These are phyloP conservation scores for Cladosporium austrohemisphaericum DNA, from an alignment of 2,329 filamentous ascomycete genomes.

Conservation along the genomic window DNA sequence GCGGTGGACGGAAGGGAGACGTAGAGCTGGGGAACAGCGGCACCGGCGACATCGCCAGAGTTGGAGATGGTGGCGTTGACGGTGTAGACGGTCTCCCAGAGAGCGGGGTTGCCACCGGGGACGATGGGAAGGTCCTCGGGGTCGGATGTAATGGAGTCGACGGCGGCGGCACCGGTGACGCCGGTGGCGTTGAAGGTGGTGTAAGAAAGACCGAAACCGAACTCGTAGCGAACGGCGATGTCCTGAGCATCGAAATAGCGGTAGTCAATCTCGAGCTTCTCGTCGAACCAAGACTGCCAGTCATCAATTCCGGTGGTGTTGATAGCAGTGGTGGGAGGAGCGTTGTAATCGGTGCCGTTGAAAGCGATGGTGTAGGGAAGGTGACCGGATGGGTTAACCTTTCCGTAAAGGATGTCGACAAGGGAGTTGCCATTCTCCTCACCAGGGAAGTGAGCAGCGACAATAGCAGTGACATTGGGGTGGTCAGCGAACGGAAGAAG, in stretches of 20 bases:
- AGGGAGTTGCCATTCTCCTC: constrained; percentile 40
- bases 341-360: constrained; percentile 20
- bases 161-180: constrained; percentile 31
- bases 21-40: constrained; percentile 55
- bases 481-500: constrained; percentile 41
- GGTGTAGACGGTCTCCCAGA: constrained; percentile 54
- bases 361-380: constrained; percentile 47
- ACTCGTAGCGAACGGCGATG: constrained; percentile 72
- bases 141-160: constrained; percentile 28
- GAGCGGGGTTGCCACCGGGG: constrained; percentile 37
- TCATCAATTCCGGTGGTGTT: constrained; percentile 13
- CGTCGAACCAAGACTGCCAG: constrained; percentile 69
- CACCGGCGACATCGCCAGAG: constrained; percentile 47
- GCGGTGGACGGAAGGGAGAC: constrained; percentile 42
- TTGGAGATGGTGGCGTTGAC: constrained; percentile 51
- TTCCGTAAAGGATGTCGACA: constrained; percentile 38
- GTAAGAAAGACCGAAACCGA: constrained; percentile 79
- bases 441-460: constrained; percentile 42
- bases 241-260: constrained; percentile 73
- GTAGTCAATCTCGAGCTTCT: constrained; percentile 83
- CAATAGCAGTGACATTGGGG: constrained; percentile 41
- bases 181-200: constrained; percentile 56
- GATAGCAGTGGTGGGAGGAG: constrained; percentile 31
- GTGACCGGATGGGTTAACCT: constrained; percentile 37
- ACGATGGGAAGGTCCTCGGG: constrained; percentile 10